Evolutionary conservation across 106 monocot species (phyloP), one percentile per base, ranked within the genome.

Genomic region (Platanthera guangdongensis): DNA sequence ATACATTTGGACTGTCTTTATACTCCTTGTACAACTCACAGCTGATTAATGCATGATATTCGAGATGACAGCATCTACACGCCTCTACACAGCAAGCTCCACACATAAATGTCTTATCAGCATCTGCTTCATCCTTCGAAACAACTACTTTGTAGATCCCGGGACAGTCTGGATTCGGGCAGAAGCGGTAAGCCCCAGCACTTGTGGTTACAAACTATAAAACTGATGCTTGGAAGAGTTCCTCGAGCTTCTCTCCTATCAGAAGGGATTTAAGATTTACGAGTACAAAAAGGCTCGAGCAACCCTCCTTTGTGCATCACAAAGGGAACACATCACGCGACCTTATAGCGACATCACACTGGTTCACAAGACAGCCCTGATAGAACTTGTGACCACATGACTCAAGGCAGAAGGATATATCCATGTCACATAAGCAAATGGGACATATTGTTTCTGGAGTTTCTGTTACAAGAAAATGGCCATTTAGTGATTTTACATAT

Each of bases 341-440:
- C 68, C 81, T 85, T 11, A 90, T 88, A 11, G 86, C 78, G 8
- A 91, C 92, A 49, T 99, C 94, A 7, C 79, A 88, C 79, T 94
- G 94, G 14, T 99, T 90, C 3, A 90, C 73, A 49, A 99, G 77
- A 76, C 99, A 99, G 46, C 67, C 46, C 14, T 80, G 78, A 79
- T 92, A 99, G 63, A 94, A 99, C 1, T 51, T 73, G 52, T 99
- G 99, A 4, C 89, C 82, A 47, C 99, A 99, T 14, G 75, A 74
- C 68, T 92, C 94, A 8, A 99, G 88, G 77, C 59, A 78, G 77
- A 90, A 86, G 6, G 94, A 88, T 9, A 90, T 92, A 55, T 94
- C 94, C 57, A 90, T 78, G 78, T 99, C 94, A n/a, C 99, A 94
- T 47, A 99, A 55, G 72, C 99, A 99, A 47, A 94, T 94, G 22